Percentiles rank a stretch among this genome's conserved stretches.
phyloP scores from a whole-genome alignment of 805 yeast genomes.

The Schwanniomyces sp. region DNA sequence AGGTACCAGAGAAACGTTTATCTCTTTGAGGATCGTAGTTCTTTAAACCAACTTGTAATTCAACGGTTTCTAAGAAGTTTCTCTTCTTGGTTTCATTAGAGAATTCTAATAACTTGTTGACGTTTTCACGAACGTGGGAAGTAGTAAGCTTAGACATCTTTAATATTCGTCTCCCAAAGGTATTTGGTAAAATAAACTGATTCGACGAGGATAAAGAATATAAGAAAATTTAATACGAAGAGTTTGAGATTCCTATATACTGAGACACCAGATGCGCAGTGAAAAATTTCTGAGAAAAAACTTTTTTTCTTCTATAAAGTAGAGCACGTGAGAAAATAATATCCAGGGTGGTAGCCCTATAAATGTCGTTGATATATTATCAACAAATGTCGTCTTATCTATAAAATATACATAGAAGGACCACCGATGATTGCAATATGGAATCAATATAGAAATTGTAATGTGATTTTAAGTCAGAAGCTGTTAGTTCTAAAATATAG shows the following conservation, averaged over 20 bases:
- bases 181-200: constrained; percentile 45
- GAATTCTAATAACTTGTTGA: constrained; percentile 84
- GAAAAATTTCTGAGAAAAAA: constrained; percentile 2
- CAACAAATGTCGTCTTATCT: neutral
- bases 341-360: neutral
- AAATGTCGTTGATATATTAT: neutral
- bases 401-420: neutral
- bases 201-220: constrained; percentile 54
- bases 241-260: neutral
- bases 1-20: constrained; percentile 99
- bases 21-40: constrained; percentile 99
- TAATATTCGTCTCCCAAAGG: constrained; percentile 73
- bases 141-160: constrained; percentile 86
- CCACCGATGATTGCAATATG: neutral
- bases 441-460: neutral
- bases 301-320: neutral
- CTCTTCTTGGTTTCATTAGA: constrained; percentile 98
- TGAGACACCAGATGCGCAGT: neutral
- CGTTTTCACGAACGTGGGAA: constrained; percentile 95
- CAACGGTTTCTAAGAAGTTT: constrained; percentile 99
- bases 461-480: neutral
- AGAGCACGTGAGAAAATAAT: neutral
- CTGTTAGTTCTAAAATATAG: neutral
- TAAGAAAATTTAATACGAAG: constrained; percentile 3
- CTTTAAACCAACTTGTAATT: constrained; percentile 99